These are phyloP conservation scores for Fusarium tanahbumbuense DNA, from an alignment of 2,329 filamentous ascomycete genomes.

Conservation along the genomic window DNA sequence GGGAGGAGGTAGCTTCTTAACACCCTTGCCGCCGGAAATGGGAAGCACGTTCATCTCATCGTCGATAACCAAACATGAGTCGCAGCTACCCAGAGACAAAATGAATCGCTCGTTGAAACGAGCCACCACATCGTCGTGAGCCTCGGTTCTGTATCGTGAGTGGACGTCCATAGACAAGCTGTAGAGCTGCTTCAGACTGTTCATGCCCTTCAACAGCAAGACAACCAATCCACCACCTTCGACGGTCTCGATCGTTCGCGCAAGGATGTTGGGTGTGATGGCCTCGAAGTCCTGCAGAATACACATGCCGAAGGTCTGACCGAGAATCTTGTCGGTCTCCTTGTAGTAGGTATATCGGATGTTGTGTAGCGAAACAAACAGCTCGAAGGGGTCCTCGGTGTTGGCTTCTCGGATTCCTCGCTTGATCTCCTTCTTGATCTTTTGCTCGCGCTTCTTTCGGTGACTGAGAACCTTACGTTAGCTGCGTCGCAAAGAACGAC, in stretches of 20 bases:
- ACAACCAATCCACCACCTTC: conserved; percentile 95
- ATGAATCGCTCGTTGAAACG: conserved; percentile 99
- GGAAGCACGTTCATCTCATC: conserved; percentile 98
- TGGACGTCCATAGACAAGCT: conserved; percentile 98
- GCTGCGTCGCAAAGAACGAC: conserved; percentile 18
- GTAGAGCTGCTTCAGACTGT: conserved; percentile 95
- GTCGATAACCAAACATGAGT: conserved; percentile 94
- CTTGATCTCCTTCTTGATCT: conserved; percentile 99
- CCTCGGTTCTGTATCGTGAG: conserved; percentile 94
- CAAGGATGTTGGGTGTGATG: conserved; percentile 95
- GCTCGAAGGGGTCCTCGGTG: conserved; percentile 93
- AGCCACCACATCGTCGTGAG: conserved; percentile 92
- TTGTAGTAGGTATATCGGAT: conserved; percentile 99
- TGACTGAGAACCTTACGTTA: conserved; percentile 66
- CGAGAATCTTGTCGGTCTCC: conserved; percentile 98
- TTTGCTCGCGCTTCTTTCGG: conserved; percentile 96
- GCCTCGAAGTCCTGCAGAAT: conserved; percentile 98
- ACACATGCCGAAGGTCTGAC: conserved; percentile 98
- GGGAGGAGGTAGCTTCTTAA: conserved; percentile 82
- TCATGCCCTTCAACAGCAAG: conserved; percentile 94
- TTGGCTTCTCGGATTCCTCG: conserved; percentile 93
- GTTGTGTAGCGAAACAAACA: conserved; percentile 95
- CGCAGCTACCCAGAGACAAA: conserved; percentile 92
- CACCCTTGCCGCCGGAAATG: conserved; percentile 93
- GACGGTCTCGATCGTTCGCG: conserved; percentile 95